These are phyloP conservation scores for Calamus simplicifolius DNA, from an alignment of 176 grass and related monocot genomes.

Conservation along the genomic window DNA sequence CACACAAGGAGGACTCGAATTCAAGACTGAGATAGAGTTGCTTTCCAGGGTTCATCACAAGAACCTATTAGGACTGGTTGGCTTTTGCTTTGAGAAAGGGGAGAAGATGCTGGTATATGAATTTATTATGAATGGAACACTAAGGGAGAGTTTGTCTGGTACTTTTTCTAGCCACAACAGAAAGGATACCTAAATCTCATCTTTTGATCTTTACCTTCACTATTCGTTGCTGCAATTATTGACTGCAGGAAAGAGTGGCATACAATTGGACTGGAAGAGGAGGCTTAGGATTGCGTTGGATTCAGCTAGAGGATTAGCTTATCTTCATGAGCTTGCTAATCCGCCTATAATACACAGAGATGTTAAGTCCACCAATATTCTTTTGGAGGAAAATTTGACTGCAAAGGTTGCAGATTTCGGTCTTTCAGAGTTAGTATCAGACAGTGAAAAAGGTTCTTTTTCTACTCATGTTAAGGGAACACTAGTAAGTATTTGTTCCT, in stretches of 20 bases:
- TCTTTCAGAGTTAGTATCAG: conserved; percentile 52
- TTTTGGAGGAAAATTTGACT: conserved; percentile 59
- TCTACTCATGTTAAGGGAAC: conserved; percentile 82
- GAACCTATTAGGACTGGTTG: conserved; percentile 72
- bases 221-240: conserved; percentile 1
- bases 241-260: conserved; percentile 49
- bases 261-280: conserved; percentile 66
- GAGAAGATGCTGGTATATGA: conserved; percentile 86
- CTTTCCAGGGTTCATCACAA: conserved; percentile 86
- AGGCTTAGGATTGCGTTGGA: conserved; percentile 66
- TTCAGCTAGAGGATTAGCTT: conserved; percentile 78
- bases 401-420: conserved; percentile 93
- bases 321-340: conserved; percentile 92
- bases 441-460: conserved; percentile 43
- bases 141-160: conserved; percentile 72
- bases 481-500: conserved; percentile 30
- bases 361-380: conserved; percentile 81
- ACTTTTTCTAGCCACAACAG: neutral
- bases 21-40: conserved; percentile 94
- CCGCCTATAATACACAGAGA: conserved; percentile 93
- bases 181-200: neutral
- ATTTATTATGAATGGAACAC: conserved; percentile 59
- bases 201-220: neutral
- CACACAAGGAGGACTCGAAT: conserved; percentile 71
- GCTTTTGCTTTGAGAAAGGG: conserved; percentile 86